Base-by-base conservation (phyloP, 106 monocot genomes). In the Xerophyta viscosa region DNA sequence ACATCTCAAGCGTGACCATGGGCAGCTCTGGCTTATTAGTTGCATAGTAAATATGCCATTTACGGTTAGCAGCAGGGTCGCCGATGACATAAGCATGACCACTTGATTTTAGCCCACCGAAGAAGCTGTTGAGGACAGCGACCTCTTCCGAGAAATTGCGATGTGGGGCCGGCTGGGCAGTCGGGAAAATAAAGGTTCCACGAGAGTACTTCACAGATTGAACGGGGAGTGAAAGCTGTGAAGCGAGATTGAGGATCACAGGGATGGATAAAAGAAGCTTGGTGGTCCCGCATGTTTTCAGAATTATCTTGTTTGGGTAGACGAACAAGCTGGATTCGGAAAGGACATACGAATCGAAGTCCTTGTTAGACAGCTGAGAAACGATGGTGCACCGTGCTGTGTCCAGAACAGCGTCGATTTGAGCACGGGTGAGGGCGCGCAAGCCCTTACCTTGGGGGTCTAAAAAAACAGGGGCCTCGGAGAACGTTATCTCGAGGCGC, bases 291-390 rank as follows among this genome's bases (percentile, higher is more conserved):
- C 93, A 93, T 3, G 93, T 94, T 61, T 94, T 94, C 8, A 88
- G 70, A 46, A 94, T 71, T 7, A 94, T 63, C 70, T 81, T 94
- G 50, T 66, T 39, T 4, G 84, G 87, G 50, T 75, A 88, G 6
- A 96, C 65, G 54, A 96, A 96, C 17, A 96, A 84, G 67, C 94
- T 96, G 7, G 94, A 96, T 54, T 96, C 94, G 18, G 94, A 96
- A 8, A 94, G 88, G 14, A 88, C 93, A 64, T 94, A 94, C 1
- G 93, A 87, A 28, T 94, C 93, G 25, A 88, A 84, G 24, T 75
- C 59, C 63, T 75, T 71, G 75, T 94, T 94, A 1, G 84, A 87
- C 15, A 94, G 87, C 36, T 80, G 50, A 2, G 77, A 54, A 25
- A 94, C 93, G 48, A 94, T 71, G n/a, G 80, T 84, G 84, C 93